Base-by-base conservation (phyloP, 306 rosid genomes). In the Lagenaria siceraria region DNA sequence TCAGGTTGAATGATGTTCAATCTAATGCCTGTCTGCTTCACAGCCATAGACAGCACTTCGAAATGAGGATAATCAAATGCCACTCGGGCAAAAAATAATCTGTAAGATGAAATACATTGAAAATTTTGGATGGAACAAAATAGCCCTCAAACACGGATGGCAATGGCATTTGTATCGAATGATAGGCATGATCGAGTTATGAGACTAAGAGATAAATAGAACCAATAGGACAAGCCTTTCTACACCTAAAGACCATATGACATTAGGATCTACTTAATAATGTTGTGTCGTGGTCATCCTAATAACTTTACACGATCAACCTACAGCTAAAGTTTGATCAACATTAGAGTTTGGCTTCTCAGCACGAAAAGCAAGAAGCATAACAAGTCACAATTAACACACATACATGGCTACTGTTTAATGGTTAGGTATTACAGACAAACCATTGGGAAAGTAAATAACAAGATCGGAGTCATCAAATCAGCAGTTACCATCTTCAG, bases 341-440 rank as follows among this genome's bases (percentile, higher is more conserved):
- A 87, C 88, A 92, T 92, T 87, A 90, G 97, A 89, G 87, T 89
- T 89, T 96, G 92, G 80, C 92, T 87, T 86, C 92, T 86, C 89
- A 83, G 89, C 90, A 70, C 52, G 88, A 68, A 82, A 79, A 82
- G 96, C 84, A 87, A 88, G 96, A 85, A 87, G 96, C 82, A 82
- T 62, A 84, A 87, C 80, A 84, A 88, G 92, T 87, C 83, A 86
- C 82, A 85, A 96, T 90, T 89, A 89, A 90, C 96, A 96, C 97
- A 90, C 99, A 90, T 77, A 87, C 81, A 83, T 69, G 88, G 80
- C 99, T 96, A 89, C 99, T 91, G 91, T 92, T 89, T 90, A 87
- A 88, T 90, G 95, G 98, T 96, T 89, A 92, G 99, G 83, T 93
- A 90, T 90, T 96, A 89, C 98, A 88, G 63, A 92, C 98, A 92